Evolutionary conservation across 164 flowering plant genomes (phyloP), one percentile per base, ranked within the genome.

Genomic region (Vitis riparia): DNA sequence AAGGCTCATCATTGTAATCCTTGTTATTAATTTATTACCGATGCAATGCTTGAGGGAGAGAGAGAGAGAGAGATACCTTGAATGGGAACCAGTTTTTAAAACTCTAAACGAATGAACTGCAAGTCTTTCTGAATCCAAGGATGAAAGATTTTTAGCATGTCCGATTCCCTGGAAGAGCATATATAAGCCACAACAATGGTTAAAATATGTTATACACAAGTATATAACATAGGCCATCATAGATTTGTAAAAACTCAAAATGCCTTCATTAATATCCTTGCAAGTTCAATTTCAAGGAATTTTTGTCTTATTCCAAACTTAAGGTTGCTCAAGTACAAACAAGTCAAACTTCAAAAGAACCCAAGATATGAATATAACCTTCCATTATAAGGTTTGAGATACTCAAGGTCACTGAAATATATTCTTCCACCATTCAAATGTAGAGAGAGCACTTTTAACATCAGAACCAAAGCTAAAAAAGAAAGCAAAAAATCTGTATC

Each of bases 101-200:
- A 78, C 76, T 65, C 87, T 73, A 16, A 85, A 81, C 12, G 87
- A 83, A 76, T 85, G 88, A 67, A 76, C 64, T 15, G 83, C 82
- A 65, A 83, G 82, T 66, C 75, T 76, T 49, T 80, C 88, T 9
- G 82, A 73, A 62, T 88, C 88, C 77, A 76, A 69, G 59, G 55
- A 16, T 11, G 80, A 72, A 65, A 55, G 55, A 53, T 77, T 80
- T 66, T 84, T 81, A 56, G 73, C 60, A 67, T 78, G 82, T 32
- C 79, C 78, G 65, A 73, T 77, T 14, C 84, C 87, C 91, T 88
- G 79, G 71, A 75, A 70, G 19, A 50, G 16, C 16, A 66, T 27
- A 9, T 69, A 13, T 29, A 59, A 48, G 30, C 59, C 53, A 37
- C 11, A 69, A 23, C 8, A 63, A 60, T 49, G 37, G 13, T 55